Evolutionary conservation across 805 yeast genomes (phyloP), one percentile per base, ranked within the genome.

Genomic region (Candida loeiensis): DNA sequence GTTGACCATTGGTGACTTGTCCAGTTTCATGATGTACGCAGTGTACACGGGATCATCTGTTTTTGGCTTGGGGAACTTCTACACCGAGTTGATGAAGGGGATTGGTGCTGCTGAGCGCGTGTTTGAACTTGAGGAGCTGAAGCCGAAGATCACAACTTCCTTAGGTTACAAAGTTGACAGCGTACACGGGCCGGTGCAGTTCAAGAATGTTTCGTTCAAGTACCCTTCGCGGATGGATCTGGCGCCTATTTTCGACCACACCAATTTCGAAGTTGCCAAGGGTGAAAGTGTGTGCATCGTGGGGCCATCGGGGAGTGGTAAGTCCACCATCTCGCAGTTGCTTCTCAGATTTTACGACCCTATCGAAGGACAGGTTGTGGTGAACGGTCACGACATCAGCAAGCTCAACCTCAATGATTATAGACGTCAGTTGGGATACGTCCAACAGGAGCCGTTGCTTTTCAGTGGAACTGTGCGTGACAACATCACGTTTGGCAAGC

Each of bases 281-380:
- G 97, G 97, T 11, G 90, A 87, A 50, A 91, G 91, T 52, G 80
- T 90, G 12, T 90, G 97, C 57, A 79, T 91, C 44, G 97, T 90
- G 13, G 98, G 98, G 2, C 96, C 96, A n/a, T 83, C 95, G 24
- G 98, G 98, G 1, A 85, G 95, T 45, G 98, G 98, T 18, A 91
- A 91, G 59, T 86, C 95, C 13, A 90, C 97, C 0, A 77, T 91
- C 2, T 74, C 90, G 5, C 86, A 90, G 38, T 64, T 91, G 38
- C 63, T 91, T 33, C 63, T 90, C 50, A 71, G 98, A 44, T 86
- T 85, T 56, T 91, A 91, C 61, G 96, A 89, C 52, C 90, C 95
- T 2, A 56, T 58, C 9, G 44, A 58, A 0, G 98, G 98, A 17
- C 51, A 61, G 6, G 78, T 91, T 24, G 50, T 64, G 3, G 71